Conservation (phyloP, 768 basidiomycete genomes). For the Ramaria sp. region DNA sequence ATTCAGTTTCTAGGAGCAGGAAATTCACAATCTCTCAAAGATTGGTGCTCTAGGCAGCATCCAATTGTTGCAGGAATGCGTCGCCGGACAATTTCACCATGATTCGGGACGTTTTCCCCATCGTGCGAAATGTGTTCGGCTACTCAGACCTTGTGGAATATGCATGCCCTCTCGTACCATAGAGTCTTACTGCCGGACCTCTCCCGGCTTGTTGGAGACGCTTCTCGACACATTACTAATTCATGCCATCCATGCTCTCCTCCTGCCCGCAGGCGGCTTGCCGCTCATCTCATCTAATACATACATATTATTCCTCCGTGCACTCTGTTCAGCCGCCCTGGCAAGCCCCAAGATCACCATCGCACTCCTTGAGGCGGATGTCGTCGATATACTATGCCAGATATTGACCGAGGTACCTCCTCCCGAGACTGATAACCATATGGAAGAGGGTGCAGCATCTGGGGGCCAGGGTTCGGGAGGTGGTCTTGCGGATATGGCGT, state of each 20-base stretch:
- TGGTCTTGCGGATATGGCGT: conserved; percentile 90
- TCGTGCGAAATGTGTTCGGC: conserved; percentile 81
- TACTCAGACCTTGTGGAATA: conserved; percentile 98
- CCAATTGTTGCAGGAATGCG: conserved; percentile 93
- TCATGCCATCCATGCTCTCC: conserved; percentile 72
- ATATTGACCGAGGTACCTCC: conserved; percentile 92
- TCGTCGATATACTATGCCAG: conserved; percentile 88
- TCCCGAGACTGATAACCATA: conserved; percentile 38
- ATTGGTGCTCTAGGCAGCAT: conserved; percentile 89
- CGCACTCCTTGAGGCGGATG: conserved; percentile 80
- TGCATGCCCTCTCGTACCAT: conserved; percentile 85
- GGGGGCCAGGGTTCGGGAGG: conserved; percentile 76
- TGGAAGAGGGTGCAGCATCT: conserved; percentile 50
- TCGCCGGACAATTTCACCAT: conserved; percentile 81
- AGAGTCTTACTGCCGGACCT: conserved; percentile 82
- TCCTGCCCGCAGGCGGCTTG: conserved; percentile 78
- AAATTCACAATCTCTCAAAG: too few species aligned
- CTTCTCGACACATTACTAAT: conserved; percentile 75
- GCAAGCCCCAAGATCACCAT: conserved; percentile 84
- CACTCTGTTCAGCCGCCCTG: conserved; percentile 78
- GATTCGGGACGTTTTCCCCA: conserved; percentile 85
- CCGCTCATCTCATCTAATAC: conserved; percentile 80
- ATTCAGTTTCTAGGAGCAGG: too few species aligned
- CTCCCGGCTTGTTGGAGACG: conserved; percentile 76
- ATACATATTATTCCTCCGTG: conserved; percentile 79